phyloP scores from a whole-genome alignment of 306 rosid genomes.

The Quercus parvula region DNA sequence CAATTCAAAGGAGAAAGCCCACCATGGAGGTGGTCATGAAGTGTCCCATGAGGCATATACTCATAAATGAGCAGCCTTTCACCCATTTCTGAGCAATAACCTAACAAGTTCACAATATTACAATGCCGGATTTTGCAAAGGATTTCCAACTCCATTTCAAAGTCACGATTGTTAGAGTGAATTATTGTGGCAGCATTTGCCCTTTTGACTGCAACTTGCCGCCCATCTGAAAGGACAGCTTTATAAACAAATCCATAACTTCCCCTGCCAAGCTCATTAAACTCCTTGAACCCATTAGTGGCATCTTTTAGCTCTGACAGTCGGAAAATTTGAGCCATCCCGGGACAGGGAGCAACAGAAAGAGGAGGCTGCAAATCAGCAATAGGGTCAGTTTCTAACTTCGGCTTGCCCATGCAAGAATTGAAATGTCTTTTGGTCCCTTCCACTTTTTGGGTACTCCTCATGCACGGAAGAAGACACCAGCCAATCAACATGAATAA shows the following conservation, averaged over 20 bases:
- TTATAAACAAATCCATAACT: constrained; percentile 94
- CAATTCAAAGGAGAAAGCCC: constrained; percentile 87
- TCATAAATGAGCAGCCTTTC: constrained; percentile 90
- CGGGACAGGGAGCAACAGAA: constrained; percentile 56
- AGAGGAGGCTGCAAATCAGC: constrained; percentile 34
- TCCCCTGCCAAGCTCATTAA: constrained; percentile 92
- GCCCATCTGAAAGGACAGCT: constrained; percentile 69
- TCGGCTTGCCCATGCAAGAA: constrained; percentile 55
- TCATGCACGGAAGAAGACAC: constrained; percentile 37
- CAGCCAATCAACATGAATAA: constrained; percentile 48
- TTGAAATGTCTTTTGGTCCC: constrained; percentile 49
- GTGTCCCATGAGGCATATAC: constrained; percentile 92
- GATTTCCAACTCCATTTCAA: constrained; percentile 82
- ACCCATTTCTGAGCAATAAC: constrained; percentile 95
- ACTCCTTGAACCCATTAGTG: constrained; percentile 95
- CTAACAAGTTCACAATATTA: constrained; percentile 77
- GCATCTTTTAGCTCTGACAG: constrained; percentile 91
- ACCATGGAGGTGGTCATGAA: constrained; percentile 83
- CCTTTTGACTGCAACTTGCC: constrained; percentile 83
- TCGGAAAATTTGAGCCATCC: constrained; percentile 80
- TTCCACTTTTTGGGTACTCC: background rate
- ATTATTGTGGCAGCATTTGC: constrained; percentile 95
- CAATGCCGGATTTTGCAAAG: constrained; percentile 76
- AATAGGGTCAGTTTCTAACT: constrained; percentile 47
- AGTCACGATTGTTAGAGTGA: constrained; percentile 75